Evolutionary conservation across 2,329 filamentous ascomycete species (phyloP).

Genomic region (Volutella citrinella): DNA sequence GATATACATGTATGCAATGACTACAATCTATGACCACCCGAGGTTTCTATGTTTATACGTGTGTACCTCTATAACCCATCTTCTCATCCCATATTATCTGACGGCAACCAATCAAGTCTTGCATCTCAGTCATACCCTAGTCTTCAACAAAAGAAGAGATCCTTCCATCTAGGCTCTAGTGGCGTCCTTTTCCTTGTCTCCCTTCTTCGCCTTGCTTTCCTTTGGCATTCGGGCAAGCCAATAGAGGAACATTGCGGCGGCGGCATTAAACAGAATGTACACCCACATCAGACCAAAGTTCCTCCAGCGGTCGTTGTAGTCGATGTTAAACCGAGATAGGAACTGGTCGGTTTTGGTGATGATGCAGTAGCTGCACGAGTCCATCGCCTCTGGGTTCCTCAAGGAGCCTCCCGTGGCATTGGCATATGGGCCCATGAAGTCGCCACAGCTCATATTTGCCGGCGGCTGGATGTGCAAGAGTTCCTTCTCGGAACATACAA

Average conservation of each 20-base stretch:
- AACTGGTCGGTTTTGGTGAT: constrained; percentile 36
- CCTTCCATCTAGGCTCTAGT: too few relatives aligned
- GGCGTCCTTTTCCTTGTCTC: too few relatives aligned
- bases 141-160: too few relatives aligned
- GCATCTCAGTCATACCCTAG: too few relatives aligned
- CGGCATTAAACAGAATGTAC: constrained; percentile 48
- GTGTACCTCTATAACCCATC: too few relatives aligned
- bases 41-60: too few relatives aligned
- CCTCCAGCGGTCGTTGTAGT: constrained; percentile 50
- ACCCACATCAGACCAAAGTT: constrained; percentile 54
- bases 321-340: constrained; percentile 37
- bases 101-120: too few relatives aligned
- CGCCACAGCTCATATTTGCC: constrained; percentile 43
- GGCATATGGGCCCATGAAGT: constrained; percentile 48
- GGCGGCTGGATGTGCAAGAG: constrained; percentile 56
- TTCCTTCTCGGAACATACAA: constrained; percentile 34
- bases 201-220: too few relatives aligned
- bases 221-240: constrained; percentile 38
- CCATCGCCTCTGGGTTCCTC: constrained; percentile 38
- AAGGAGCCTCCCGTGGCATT: constrained; percentile 44
- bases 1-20: too few relatives aligned
- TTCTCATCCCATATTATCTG: too few relatives aligned
- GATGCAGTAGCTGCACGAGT: constrained; percentile 43
- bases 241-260: constrained; percentile 44
- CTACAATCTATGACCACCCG: too few relatives aligned